Conservation (phyloP, 495 filamentous ascomycete species). For the Neurospora sp. region DNA sequence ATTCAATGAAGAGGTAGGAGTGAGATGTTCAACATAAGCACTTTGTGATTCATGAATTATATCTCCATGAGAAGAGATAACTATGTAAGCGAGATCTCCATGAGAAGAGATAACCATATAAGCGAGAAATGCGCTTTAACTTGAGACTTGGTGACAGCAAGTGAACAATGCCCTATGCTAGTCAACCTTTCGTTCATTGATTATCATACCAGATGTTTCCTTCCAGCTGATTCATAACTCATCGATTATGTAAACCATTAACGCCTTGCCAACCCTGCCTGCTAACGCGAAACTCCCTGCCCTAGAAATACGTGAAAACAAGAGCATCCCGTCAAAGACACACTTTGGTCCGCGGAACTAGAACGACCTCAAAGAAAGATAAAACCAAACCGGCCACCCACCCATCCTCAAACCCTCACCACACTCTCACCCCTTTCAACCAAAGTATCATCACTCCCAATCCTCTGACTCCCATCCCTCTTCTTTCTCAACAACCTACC, state of each 20-base stretch:
- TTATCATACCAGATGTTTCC: not conserved
- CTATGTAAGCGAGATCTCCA: not conserved
- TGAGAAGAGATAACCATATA: not conserved
- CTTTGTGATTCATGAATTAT: not conserved
- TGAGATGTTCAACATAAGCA: too few species aligned
- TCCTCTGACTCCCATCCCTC: not conserved
- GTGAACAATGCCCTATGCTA: not conserved
- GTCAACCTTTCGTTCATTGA: not conserved
- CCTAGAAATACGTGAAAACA: not conserved
- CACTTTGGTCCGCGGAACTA: not conserved
- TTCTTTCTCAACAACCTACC: not conserved
- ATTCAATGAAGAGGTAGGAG: not conserved
- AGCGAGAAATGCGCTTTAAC: not conserved
- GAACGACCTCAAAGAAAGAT: not conserved
- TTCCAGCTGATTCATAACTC: not conserved
- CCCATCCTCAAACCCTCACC: not conserved
- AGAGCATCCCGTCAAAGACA: not conserved
- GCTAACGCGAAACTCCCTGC: not conserved
- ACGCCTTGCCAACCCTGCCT: not conserved
- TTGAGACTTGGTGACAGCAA: not conserved
- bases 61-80: not conserved
- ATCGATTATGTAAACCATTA: not conserved
- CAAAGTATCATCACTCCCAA: not conserved
- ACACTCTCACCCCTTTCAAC: not conserved
- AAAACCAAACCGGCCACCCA: not conserved